These are phyloP conservation scores for Microglena sp. DNA, from an alignment of 139 green algal species.

Conservation along the genomic window DNA sequence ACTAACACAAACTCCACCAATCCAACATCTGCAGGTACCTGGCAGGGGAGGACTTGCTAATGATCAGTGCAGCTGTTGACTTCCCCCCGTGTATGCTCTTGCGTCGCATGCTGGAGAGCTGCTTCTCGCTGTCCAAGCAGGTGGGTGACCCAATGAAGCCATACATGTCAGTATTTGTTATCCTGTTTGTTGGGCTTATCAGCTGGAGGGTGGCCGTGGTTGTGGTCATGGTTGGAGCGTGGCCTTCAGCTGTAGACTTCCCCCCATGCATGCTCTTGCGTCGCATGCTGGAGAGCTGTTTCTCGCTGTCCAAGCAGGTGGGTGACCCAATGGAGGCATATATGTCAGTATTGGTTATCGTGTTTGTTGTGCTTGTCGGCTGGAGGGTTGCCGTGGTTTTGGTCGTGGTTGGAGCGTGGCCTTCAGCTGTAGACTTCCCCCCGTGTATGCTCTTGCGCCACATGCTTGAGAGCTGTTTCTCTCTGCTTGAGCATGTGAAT, in stretches of 20 bases:
- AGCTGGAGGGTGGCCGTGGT: too few relatives aligned
- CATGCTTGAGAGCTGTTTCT: conserved; percentile 32
- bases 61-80: conserved; percentile 43
- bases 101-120: conserved; percentile 39
- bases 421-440: conserved; percentile 51
- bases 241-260: conserved; percentile 50
- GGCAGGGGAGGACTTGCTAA: conserved; percentile 51
- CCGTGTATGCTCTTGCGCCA: conserved; percentile 61
- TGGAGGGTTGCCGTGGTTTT: too few relatives aligned
- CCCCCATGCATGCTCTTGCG: conserved; percentile 64
- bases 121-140: conserved; percentile 14
- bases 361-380: too few relatives aligned
- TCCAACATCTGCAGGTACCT: conserved; percentile 23
- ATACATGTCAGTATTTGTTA: too few relatives aligned
- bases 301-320: conserved; percentile 15
- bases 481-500: conserved; percentile 11
- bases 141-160: too few relatives aligned
- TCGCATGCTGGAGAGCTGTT: conserved; percentile 34
- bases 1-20: not conserved
- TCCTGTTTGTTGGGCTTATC: too few relatives aligned
- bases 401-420: too few relatives aligned
- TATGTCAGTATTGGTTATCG: too few relatives aligned
- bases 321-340: too few relatives aligned
- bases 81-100: conserved; percentile 66
- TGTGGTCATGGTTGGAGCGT: too few relatives aligned